Base-by-base conservation (phyloP, 1,284 basidiomycete genomes). In the Kalmanozyma brasiliensis region DNA sequence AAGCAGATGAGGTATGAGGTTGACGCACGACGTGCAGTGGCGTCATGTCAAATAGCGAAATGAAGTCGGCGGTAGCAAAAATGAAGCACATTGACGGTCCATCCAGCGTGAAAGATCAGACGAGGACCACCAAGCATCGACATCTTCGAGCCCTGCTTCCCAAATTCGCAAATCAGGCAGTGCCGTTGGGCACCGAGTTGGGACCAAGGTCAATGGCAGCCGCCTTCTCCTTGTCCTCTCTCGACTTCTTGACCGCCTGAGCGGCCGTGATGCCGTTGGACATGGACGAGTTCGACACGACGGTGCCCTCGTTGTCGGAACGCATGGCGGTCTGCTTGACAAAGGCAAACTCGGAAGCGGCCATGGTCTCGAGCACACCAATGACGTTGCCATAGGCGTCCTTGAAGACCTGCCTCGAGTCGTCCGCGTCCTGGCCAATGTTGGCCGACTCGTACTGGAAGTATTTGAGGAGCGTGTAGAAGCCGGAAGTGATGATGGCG, bases 361-460 rank as follows among this genome's bases (percentile, higher is more conserved):
- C 30, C 55, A 72, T 66, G n/a, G 60, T 69, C 22, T 73, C 70
- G 38, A 73, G 58, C 8, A 62, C 62, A 45, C 70, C 70, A 22
- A 73, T 30, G 11, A 69, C 48, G 52, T 73, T 69, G 33, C 70
- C 66, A 49, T 59, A 56, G 8, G 59, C 56, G 30, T 73, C 70
- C 40, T 59, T 52, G 52, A 73, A 62, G 1, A 73, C 70, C 33
- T 73, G 70, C 37, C 41, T 55, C 43, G 19, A 32, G 30, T 71
- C 72, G 42, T 70, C 73, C 7, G 64, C 44, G 38, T 76, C 74
- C 58, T 76, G 73, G n/a, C 70, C 75, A 17, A 62, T 38, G 38
- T 61, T 64, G 42, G 61, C 70, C n/a, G 70, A 71, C 17, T 74
- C 63, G 52, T 77, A 77, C 41, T 67, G 55, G 32, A 66, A 59